Percentiles rank a stretch among this genome's conserved stretches.
Conservation (phyloP, 257 asterid genomes). For the Echium plantagineum region DNA sequence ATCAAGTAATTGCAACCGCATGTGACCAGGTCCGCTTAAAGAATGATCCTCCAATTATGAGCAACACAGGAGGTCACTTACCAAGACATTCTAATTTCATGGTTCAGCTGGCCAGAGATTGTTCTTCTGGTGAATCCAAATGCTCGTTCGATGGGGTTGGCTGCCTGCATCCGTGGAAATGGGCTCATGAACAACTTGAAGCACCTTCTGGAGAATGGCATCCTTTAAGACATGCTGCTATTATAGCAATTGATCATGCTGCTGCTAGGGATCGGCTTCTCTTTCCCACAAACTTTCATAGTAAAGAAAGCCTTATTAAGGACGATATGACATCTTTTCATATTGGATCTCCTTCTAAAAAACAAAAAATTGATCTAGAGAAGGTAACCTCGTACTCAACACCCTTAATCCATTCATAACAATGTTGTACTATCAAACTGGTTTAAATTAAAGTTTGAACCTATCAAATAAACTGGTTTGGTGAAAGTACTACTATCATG, state of each 20-base stretch:
- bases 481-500: too few species aligned
- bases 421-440: too few species aligned
- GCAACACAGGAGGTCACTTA: slow-evolving; percentile 13
- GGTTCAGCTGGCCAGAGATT: slow-evolving; percentile 3
- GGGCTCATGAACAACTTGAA: slow-evolving; percentile 38
- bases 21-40: slow-evolving; percentile 38
- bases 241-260: slow-evolving; percentile 64
- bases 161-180: slow-evolving; percentile 69
- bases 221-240: slow-evolving; percentile 84
- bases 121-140: slow-evolving; percentile 15
- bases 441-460: not conserved
- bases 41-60: slow-evolving; percentile 14
- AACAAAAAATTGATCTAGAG: slow-evolving; percentile 32
- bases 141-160: slow-evolving; percentile 25
- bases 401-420: too few species aligned
- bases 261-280: slow-evolving; percentile 66
- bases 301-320: slow-evolving; percentile 21
- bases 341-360: slow-evolving; percentile 37
- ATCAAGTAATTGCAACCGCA: slow-evolving; percentile 63
- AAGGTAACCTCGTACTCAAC: slow-evolving; percentile 9
- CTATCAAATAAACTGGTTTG: not conserved
- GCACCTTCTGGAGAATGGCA: slow-evolving; percentile 35
- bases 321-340: slow-evolving; percentile 24
- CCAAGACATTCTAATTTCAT: not conserved
- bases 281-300: slow-evolving; percentile 31